Base-by-base conservation (phyloP, 2,329 filamentous ascomycete genomes). In the Cladobotryum mycophilum region DNA sequence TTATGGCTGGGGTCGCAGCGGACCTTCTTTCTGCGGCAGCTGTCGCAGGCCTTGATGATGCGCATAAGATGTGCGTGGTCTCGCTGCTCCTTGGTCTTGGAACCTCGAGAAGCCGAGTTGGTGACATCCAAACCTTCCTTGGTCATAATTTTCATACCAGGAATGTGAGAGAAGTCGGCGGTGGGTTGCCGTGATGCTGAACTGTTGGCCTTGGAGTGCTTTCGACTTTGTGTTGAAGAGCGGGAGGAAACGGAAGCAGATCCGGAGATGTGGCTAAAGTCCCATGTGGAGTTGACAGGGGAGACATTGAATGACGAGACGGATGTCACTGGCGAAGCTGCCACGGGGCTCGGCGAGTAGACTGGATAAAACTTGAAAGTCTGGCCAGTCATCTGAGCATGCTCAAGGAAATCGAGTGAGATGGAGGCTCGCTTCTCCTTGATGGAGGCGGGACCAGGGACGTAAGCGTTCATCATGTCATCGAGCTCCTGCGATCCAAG, bases 71-170 rank as follows among this genome's bases (percentile, higher is more conserved):
- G 81, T 5, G 82, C 82, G 60, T 84, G 82, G 48, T 84, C 81
- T 34, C 82, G 76, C 70, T 85, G 81, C 70, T 84, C 81, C 72
- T 82, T 82, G 47, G 82, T 82, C 70, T 84, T 85, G 64, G 76
- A 80, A 34, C 81, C 80, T 37, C 81, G 75, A 14, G 79, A 81
- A 13, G 79, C 79, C 49, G 76, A 75, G 64, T 82, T 79, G 41
- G 82, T 85, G 50, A 85, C 76, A 61, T 85, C 82, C 40, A 70
- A 67, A 44, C 82, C 82, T 55, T 82, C 80, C 62, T 75, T 78
- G 52, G 81, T 85, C 70, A 85, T 74, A 55, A 85, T 85, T 63
- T 81, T 82, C 79, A 85, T 84, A 47, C 82, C 81, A 7, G 80
- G 80, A 17, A 83, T 64, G 56, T 71, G 68, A 5, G 76, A 74